Conservation (phyloP, 2,329 filamentous ascomycete genomes). For the Bipolaris oryzae region DNA sequence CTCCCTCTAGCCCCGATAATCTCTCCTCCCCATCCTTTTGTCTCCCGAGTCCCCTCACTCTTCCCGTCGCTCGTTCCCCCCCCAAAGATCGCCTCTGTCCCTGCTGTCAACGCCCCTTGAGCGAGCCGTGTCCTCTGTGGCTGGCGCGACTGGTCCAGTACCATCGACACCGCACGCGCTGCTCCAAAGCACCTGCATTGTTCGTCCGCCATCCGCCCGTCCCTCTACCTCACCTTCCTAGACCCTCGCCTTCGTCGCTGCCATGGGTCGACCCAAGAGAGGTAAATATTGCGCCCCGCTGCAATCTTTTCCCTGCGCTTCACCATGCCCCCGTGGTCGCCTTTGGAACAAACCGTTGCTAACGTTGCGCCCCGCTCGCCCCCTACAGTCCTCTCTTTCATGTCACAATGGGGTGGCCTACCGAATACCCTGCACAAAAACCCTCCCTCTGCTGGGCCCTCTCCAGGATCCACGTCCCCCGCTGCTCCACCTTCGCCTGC, state of each 20-base stretch:
- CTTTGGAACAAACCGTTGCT: slow-evolving; percentile 24
- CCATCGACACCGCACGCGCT: slow-evolving; percentile 24
- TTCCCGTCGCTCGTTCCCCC: slow-evolving; percentile 32
- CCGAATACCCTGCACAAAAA: slow-evolving; percentile 33
- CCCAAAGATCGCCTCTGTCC: not conserved
- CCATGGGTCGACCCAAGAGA: slow-evolving; percentile 47
- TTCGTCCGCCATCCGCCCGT: slow-evolving; percentile 11
- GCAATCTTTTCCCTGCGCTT: slow-evolving; percentile 12
- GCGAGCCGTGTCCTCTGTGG: slow-evolving; percentile 38
- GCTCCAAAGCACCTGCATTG: slow-evolving; percentile 23
- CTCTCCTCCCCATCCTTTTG: not conserved
- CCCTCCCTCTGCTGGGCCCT: slow-evolving; percentile 27
- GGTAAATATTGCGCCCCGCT: slow-evolving; percentile 34
- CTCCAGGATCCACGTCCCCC: slow-evolving; percentile 44
- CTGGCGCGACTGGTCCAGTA: slow-evolving; percentile 36
- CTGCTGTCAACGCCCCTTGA: slow-evolving; percentile 18
- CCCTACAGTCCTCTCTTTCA: slow-evolving; percentile 79
- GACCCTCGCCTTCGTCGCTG: slow-evolving; percentile 23
- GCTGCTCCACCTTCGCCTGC: slow-evolving; percentile 41
- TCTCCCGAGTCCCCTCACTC: not conserved
- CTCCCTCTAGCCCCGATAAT: slow-evolving; percentile 6
- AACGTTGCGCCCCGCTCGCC: slow-evolving; percentile 35
- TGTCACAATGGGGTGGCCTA: slow-evolving; percentile 73
- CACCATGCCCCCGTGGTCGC: slow-evolving; percentile 11
- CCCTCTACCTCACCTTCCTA: slow-evolving; percentile 9